Conservation (phyloP, 1,139 yeast genomes). For the Nakaseomyces kungkrabaensis region DNA sequence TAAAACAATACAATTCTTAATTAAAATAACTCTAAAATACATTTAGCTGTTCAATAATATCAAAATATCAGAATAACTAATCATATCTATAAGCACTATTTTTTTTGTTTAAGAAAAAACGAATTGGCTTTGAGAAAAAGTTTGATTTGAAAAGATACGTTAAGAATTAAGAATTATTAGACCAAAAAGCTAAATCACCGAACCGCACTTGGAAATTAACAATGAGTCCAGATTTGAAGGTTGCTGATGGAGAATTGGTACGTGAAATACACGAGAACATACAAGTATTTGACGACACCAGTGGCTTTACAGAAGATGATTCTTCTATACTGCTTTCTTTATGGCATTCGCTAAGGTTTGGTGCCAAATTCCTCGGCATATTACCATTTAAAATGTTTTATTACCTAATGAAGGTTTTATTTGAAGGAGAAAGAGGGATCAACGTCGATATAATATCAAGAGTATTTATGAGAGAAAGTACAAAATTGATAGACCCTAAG, state of each 20-base stretch:
- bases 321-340: not conserved
- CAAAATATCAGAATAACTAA: too few relatives aligned
- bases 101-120: too few relatives aligned
- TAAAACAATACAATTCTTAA: too few relatives aligned
- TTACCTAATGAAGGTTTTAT: not conserved
- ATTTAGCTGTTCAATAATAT: too few relatives aligned
- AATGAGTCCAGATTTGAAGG: not conserved
- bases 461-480: slow-evolving; percentile 14
- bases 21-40: too few relatives aligned
- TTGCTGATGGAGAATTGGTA: not conserved
- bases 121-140: too few relatives aligned
- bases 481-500: slow-evolving; percentile 8
- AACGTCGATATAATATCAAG: slow-evolving; percentile 6
- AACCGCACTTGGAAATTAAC: too few relatives aligned
- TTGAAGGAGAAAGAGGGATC: slow-evolving; percentile 1
- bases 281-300: not conserved
- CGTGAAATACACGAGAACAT: not conserved
- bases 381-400: slow-evolving; percentile 5
- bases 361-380: not conserved
- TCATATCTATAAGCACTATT: too few relatives aligned
- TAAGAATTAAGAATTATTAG: too few relatives aligned
- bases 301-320: not conserved
- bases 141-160: too few relatives aligned
- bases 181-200: too few relatives aligned
- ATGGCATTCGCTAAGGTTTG: slow-evolving; percentile 2